Evolutionary conservation across 2,329 filamentous ascomycete species (phyloP), one percentile per base, ranked within the genome.

Genomic region (Pseudocercospora fuligena): DNA sequence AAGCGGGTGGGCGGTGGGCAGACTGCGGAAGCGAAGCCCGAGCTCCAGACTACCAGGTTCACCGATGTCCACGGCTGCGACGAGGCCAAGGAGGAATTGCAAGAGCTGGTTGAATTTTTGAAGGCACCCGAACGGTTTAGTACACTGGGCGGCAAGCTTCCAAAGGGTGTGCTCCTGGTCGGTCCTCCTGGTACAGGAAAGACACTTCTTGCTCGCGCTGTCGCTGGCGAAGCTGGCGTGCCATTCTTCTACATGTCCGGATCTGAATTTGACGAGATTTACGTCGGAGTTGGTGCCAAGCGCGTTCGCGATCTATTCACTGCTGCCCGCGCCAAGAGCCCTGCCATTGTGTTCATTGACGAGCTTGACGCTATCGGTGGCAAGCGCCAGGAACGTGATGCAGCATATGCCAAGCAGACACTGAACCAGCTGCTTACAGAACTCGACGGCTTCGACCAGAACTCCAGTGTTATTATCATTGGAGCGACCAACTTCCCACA

Each of bases 161-260:
- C 95, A 63, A 99, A 98, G 81, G 95, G 95, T 84, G 93, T 99
- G 66, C 86, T 99, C 60, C 87, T 99, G 25, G 93, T 97, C 75
- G 95, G 95, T 0, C 95, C 95, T 76, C 95, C 95, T 61, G 95
- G 95, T 82, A 99, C 95, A 68, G 95, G 95, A 82, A 99, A 99
- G 83, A 99, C 95, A 12, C 87, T 99, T 47, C 87, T 99, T 68
- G 95, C 95, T 69, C 90, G 95, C 75, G 96, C 95, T 63, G 95
- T 99, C 67, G 95, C 95, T 57, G 95, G 95, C 61, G 95, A 99
- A 82, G 94, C 95, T 62, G 95, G 94, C 64, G 95, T 99, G 19
- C 95, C 95, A 1, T 99, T 99, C 86, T 99, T 98, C 86, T 99
- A 97, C 86, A 98, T 99, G 94, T 99, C 95, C 76, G 95, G 95